These are phyloP conservation scores for Chiua virens DNA, from an alignment of 768 basidiomycete genomes.

Conservation along the genomic window DNA sequence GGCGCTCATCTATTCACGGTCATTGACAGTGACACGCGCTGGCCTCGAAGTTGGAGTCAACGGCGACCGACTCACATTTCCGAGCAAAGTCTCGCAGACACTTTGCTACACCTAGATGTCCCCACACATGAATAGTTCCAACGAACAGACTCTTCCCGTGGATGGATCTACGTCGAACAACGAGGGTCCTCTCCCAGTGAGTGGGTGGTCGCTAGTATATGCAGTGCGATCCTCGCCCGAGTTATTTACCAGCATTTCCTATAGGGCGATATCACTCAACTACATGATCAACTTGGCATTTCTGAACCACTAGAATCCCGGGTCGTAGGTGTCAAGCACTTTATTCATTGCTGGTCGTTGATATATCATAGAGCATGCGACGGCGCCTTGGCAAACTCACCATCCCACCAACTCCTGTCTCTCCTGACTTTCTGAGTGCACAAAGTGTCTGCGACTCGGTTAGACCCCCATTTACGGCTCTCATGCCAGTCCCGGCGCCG, in stretches of 20 bases:
- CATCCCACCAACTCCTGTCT: constrained; percentile 10
- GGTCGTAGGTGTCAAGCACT: background rate
- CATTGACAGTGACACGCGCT: background rate
- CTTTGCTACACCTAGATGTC: background rate
- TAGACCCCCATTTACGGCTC: constrained; percentile 1
- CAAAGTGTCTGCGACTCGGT: constrained; percentile 13
- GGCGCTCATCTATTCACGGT: too few relatives aligned
- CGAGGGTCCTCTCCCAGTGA: background rate
- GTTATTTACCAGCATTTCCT: constrained; percentile 5
- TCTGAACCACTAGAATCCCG: background rate
- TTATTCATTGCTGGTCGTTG: background rate
- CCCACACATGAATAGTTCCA: background rate
- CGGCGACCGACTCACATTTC: background rate
- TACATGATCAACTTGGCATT: background rate
- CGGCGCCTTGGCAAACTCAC: constrained; percentile 3
- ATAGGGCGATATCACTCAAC: constrained; percentile 7
- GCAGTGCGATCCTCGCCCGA: background rate
- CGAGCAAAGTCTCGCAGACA: background rate
- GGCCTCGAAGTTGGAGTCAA: constrained; percentile 1
- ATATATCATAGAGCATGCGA: constrained; percentile 11
- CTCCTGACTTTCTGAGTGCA: background rate
- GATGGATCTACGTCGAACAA: background rate
- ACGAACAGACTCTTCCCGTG: background rate
- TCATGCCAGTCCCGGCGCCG: constrained; percentile 2
- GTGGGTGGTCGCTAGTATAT: background rate